Percentiles rank a stretch among this genome's conserved stretches.
These are phyloP conservation scores for Notholithocarpus densiflorus DNA, from an alignment of 306 rosid species.

Conservation along the genomic window DNA sequence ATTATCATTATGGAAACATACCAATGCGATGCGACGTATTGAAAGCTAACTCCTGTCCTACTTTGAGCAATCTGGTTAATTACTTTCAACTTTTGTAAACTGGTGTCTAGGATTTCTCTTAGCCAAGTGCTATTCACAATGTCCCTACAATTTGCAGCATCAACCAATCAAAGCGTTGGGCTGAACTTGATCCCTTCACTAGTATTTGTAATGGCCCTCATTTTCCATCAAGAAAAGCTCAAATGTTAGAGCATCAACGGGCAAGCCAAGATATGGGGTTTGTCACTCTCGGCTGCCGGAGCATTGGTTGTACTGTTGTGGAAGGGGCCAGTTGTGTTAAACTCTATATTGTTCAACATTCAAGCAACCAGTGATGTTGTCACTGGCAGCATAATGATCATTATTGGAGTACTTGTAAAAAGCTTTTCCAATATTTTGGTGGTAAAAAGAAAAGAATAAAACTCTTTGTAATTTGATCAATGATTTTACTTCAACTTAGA, in stretches of 20 bases:
- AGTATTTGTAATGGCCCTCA: slow-evolving; percentile 1
- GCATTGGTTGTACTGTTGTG: background rate
- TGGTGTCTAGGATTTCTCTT: slow-evolving; percentile 1
- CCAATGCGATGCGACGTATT: too few relatives aligned
- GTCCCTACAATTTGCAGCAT: background rate
- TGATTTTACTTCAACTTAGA: too few relatives aligned
- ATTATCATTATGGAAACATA: too few relatives aligned
- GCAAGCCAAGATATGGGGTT: slow-evolving; percentile 5
- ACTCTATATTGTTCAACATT: background rate
- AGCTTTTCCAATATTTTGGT: background rate
- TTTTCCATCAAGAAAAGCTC: background rate
- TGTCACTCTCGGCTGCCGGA: background rate
- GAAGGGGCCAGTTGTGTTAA: slow-evolving; percentile 1
- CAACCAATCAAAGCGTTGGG: background rate
- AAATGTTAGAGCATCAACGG: background rate
- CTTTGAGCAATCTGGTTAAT: background rate
- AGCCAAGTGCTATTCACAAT: background rate
- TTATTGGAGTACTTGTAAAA: background rate
- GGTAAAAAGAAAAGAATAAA: background rate
- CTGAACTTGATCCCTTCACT: slow-evolving; percentile 1
- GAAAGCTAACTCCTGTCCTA: too few relatives aligned
- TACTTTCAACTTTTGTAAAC: background rate
- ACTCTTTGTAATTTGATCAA: background rate
- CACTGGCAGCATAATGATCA: background rate
- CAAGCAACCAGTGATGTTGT: background rate